Percentiles rank a stretch among this genome's conserved stretches.
These are phyloP conservation scores for Aspergillus sclerotiicarbonarius DNA, from an alignment of 495 filamentous ascomycete genomes.

Conservation along the genomic window DNA sequence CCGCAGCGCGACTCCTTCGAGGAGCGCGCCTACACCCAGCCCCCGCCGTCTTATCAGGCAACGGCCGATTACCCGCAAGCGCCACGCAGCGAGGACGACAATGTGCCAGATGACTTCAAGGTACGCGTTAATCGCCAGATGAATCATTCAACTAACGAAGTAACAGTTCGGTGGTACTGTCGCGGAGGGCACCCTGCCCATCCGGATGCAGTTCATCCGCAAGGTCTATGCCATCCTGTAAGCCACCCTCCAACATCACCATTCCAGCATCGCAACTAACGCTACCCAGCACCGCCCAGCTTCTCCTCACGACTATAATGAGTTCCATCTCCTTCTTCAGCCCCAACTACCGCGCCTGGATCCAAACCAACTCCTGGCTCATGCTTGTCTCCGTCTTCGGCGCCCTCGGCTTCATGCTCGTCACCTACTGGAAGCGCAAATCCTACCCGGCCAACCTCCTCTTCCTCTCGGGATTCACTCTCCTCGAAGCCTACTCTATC, in stretches of 20 bases:
- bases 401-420: constrained; percentile 73
- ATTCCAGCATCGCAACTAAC: constrained; percentile 11
- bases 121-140: constrained; percentile 35
- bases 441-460: constrained; percentile 93
- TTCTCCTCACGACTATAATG: constrained; percentile 78
- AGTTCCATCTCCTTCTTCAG: constrained; percentile 84
- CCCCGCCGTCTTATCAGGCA: constrained; percentile 72
- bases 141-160: constrained; percentile 12
- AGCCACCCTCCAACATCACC: constrained; percentile 27
- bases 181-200: constrained; percentile 88
- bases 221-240: constrained; percentile 87
- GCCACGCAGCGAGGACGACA: constrained; percentile 81
- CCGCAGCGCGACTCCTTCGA: constrained; percentile 74
- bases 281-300: constrained; percentile 69
- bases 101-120: constrained; percentile 97
- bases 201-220: constrained; percentile 95
- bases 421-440: constrained; percentile 98
- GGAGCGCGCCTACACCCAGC: constrained; percentile 66
- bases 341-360: constrained; percentile 76
- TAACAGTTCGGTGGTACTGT: constrained; percentile 81
- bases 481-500: constrained; percentile 90
- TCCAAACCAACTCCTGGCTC: constrained; percentile 77
- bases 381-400: constrained; percentile 83
- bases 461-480: constrained; percentile 89
- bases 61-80: constrained; percentile 42